Percentiles rank a stretch among this genome's conserved stretches.
phyloP scores from a whole-genome alignment of 441 rosid genomes.

The Aleurites moluccanus region DNA sequence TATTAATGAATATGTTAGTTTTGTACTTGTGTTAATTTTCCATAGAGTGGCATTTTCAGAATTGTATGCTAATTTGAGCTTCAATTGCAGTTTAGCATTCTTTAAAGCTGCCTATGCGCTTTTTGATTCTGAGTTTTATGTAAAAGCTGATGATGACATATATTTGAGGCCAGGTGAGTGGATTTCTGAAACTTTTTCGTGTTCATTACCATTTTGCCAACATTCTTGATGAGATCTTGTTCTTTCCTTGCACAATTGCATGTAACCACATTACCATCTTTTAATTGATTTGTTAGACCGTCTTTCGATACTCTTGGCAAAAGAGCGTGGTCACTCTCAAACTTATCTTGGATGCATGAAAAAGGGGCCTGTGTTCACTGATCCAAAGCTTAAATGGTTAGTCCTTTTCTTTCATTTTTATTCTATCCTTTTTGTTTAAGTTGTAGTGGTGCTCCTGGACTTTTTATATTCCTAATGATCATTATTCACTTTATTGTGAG shows the following conservation, averaged over 20 bases:
- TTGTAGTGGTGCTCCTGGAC: slow-evolving; percentile 17
- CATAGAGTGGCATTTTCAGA: neutral
- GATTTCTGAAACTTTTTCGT: slow-evolving; percentile 12
- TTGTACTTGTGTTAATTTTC: neutral
- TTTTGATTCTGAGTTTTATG: slow-evolving; percentile 82
- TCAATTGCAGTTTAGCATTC: slow-evolving; percentile 66
- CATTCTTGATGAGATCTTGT: neutral
- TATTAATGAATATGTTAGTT: slow-evolving; percentile 9
- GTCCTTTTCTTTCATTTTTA: slow-evolving; percentile 27
- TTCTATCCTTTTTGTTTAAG: slow-evolving; percentile 1
- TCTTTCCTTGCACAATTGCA: neutral
- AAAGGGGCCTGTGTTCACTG: slow-evolving; percentile 82
- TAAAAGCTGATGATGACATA: slow-evolving; percentile 94
- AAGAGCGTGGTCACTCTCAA: slow-evolving; percentile 75
- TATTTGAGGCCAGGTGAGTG: slow-evolving; percentile 81
- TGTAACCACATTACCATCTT: slow-evolving; percentile 4
- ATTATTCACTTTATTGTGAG: neutral
- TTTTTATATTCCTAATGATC: neutral
- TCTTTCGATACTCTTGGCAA: slow-evolving; percentile 72
- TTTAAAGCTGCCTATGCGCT: slow-evolving; percentile 85
- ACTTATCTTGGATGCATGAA: slow-evolving; percentile 96
- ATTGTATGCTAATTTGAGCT: slow-evolving; percentile 11
- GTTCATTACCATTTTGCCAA: neutral
- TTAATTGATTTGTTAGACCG: slow-evolving; percentile 53
- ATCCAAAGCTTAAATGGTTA: slow-evolving; percentile 84